A percentile compares a stretch with the other conserved stretches of the same genome.
phyloP scores from a whole-genome alignment of 116 monocot genomes.

The Iris pallida region DNA sequence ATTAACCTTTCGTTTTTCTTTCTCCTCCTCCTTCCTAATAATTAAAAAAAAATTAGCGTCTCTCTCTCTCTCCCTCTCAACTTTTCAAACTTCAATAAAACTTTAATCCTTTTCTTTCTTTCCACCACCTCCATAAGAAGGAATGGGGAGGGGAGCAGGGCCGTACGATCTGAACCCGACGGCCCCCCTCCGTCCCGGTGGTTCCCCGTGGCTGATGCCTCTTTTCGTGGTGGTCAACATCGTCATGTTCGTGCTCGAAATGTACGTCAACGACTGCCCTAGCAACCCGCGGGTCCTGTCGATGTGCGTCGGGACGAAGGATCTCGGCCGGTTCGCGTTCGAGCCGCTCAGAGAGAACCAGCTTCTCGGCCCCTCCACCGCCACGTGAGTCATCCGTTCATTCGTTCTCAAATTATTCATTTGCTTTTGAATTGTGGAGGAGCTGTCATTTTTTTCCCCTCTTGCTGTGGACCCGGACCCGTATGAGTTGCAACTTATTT shows the following conservation, averaged over 20 bases:
- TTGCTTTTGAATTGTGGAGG: too few relatives aligned
- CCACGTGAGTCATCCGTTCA: conserved; percentile 9
- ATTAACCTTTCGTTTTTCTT: too few relatives aligned
- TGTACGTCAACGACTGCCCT: conserved; percentile 58
- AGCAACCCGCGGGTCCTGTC: neutral
- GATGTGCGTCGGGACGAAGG: conserved; percentile 3
- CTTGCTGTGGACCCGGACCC: too few relatives aligned
- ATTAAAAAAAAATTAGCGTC: too few relatives aligned
- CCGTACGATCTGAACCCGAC: neutral
- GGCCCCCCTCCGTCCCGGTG: conserved; percentile 38
- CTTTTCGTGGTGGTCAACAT: conserved; percentile 33
- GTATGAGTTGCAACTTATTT: too few relatives aligned
- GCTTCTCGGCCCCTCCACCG: conserved; percentile 18
- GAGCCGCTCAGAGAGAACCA: conserved; percentile 40
- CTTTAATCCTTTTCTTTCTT: too few relatives aligned
- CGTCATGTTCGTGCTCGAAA: conserved; percentile 28
- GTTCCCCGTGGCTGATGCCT: conserved; percentile 38
- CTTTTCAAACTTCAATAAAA: too few relatives aligned
- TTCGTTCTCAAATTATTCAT: neutral
- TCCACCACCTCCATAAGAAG: too few relatives aligned
- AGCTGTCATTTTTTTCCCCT: too few relatives aligned
- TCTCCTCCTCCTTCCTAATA: too few relatives aligned
- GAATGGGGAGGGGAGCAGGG: neutral
- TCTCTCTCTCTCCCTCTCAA: too few relatives aligned
- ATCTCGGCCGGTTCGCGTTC: conserved; percentile 40